A percentile compares a stretch with the other conserved stretches of the same genome.
phyloP scores from a whole-genome alignment of 2,329 filamentous ascomycete species.

The Epichloe baconii region DNA sequence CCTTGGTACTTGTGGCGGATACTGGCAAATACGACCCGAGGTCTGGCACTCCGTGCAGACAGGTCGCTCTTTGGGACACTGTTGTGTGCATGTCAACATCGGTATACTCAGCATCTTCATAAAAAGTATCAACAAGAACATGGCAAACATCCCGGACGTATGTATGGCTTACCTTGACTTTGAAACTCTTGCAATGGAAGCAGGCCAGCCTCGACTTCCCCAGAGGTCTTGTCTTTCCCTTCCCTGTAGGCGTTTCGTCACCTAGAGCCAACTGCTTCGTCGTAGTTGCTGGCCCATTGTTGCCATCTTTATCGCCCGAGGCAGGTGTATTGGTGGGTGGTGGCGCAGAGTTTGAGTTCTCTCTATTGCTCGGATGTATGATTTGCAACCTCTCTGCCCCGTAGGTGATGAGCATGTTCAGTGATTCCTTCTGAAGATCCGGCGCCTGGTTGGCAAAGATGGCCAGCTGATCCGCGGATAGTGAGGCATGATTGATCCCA shows the following conservation, averaged over 20 bases:
- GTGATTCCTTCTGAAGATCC: slow-evolving; percentile 38
- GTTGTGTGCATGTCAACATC: slow-evolving; percentile 8
- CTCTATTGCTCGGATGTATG: slow-evolving; percentile 35
- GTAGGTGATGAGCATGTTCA: slow-evolving; percentile 43
- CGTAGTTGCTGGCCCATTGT: slow-evolving; percentile 14
- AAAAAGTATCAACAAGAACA: not conserved
- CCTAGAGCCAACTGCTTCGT: slow-evolving; percentile 18
- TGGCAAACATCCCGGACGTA: too few relatives aligned
- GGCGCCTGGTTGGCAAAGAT: slow-evolving; percentile 49
- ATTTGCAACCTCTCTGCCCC: slow-evolving; percentile 45
- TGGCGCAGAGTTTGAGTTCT: slow-evolving; percentile 16
- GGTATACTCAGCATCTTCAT: not conserved
- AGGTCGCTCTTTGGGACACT: slow-evolving; percentile 30
- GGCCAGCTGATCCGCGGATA: slow-evolving; percentile 42
- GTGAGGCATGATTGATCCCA: slow-evolving; percentile 37
- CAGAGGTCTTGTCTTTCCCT: slow-evolving; percentile 11
- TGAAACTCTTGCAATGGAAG: slow-evolving; percentile 21
- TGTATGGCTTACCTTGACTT: slow-evolving; percentile 22
- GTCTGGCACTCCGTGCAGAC: slow-evolving; percentile 25
- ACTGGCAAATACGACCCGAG: slow-evolving; percentile 23
- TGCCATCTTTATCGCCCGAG: slow-evolving; percentile 8
- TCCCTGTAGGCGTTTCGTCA: slow-evolving; percentile 5
- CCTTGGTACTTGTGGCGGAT: slow-evolving; percentile 20
- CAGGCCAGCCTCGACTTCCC: slow-evolving; percentile 23
- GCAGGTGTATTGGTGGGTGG: slow-evolving; percentile 12